These are phyloP conservation scores for Effrenium voratum DNA, from an alignment of 73 alveolate genomes.

Conservation along the genomic window DNA sequence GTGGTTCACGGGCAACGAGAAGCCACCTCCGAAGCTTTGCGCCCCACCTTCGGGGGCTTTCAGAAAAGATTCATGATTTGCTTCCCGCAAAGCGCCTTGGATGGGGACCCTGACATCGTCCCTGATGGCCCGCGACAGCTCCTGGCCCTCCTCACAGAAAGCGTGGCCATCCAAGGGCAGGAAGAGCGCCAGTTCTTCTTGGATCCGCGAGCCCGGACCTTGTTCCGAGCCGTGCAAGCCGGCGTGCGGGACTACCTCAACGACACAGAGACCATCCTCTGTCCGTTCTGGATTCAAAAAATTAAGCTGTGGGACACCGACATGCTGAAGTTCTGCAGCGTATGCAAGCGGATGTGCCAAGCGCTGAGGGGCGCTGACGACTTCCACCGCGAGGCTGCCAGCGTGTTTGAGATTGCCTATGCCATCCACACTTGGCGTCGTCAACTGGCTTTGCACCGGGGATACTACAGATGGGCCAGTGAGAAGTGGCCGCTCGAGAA, in stretches of 20 bases:
- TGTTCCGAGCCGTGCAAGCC: not conserved
- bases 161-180: not conserved
- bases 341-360: not conserved
- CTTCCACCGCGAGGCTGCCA: not conserved
- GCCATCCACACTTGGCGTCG: not conserved
- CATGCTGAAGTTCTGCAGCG: not conserved
- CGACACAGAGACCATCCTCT: too few relatives aligned
- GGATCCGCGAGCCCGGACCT: not conserved
- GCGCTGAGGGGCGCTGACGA: not conserved
- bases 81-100: not conserved
- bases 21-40: not conserved
- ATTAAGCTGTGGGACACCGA: not conserved
- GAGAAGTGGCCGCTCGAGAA: not conserved
- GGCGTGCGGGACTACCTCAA: not conserved
- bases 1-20: not conserved
- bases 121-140: not conserved
- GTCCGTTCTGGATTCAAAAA: not conserved
- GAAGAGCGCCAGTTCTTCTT: too few relatives aligned
- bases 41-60: not conserved
- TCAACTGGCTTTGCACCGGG: not conserved
- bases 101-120: not conserved
- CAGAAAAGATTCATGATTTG: not conserved
- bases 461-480: not conserved
- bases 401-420: not conserved
- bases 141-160: not conserved